Evolutionary conservation across 768 basidiomycete genomes (phyloP).

Genomic region (Lentinula lateritia): DNA sequence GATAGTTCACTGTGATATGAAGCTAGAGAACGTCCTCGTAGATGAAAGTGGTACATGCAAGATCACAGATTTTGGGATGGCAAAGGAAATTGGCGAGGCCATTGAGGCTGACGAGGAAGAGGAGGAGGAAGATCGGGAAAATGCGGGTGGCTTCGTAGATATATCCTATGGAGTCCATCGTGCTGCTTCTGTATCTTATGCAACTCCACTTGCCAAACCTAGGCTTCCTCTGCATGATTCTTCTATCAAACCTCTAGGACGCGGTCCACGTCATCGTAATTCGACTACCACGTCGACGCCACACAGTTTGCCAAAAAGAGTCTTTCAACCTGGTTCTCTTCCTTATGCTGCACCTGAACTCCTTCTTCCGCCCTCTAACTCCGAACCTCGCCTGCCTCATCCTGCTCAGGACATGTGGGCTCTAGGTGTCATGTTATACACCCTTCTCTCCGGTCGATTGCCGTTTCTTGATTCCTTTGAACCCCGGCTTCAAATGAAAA

Average conservation of each 20-base stretch:
- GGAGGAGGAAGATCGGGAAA: conserved; percentile 24
- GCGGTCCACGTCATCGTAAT: conserved; percentile 46
- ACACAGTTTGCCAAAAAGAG: conserved; percentile 19
- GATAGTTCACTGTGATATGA: conserved; percentile 90
- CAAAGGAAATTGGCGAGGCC: conserved; percentile 54
- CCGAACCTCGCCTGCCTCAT: conserved; percentile 34
- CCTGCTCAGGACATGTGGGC: conserved; percentile 97
- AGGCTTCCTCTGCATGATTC: conserved; percentile 24
- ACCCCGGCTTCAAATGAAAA: conserved; percentile 87
- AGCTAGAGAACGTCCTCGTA: conserved; percentile 94
- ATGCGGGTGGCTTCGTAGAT: conserved; percentile 9
- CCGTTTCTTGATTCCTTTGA: conserved; percentile 91
- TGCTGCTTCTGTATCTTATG: conserved; percentile 32
- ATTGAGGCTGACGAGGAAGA: conserved; percentile 33
- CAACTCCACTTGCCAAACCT: conserved; percentile 19
- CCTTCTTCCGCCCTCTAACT: conserved; percentile 50
- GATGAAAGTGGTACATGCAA: conserved; percentile 86
- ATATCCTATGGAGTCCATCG: conserved; percentile 26
- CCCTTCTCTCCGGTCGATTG: conserved; percentile 75
- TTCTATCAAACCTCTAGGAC: conserved; percentile 26
- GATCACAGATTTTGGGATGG: conserved; percentile 82
- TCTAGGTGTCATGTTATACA: conserved; percentile 83
- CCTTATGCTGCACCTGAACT: conserved; percentile 92
- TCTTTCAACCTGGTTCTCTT: conserved; percentile 68
- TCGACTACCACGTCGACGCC: conserved; percentile 25